These are phyloP conservation scores for Anaeramoeba flamelloides DNA, from an alignment of 78 protist species.

Conservation along the genomic window DNA sequence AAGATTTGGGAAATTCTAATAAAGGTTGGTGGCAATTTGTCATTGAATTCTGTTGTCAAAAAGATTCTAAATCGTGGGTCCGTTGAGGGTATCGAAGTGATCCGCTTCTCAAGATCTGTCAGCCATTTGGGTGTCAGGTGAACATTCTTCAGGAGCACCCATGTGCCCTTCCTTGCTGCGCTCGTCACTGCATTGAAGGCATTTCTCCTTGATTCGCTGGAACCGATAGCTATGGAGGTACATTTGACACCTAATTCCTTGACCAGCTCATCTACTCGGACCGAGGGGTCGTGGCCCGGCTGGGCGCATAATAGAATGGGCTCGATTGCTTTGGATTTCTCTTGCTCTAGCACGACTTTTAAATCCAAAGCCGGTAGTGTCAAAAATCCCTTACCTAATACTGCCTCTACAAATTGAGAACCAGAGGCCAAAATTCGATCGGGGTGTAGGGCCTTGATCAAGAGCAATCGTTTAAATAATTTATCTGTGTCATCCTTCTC, in stretches of 20 bases:
- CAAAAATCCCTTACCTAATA: not conserved
- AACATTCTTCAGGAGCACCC: constrained; percentile 63
- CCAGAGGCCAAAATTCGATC: not conserved
- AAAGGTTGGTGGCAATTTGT: constrained; percentile 33
- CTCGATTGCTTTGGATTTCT: not conserved
- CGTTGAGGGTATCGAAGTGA: constrained; percentile 1
- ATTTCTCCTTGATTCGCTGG: not conserved
- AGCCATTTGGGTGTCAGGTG: constrained; percentile 64
- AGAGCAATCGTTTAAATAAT: constrained; percentile 23
- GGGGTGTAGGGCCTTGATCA: constrained; percentile 45
- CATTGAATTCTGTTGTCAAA: constrained; percentile 57
- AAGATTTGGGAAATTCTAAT: constrained; percentile 34
- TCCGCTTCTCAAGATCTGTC: constrained; percentile 34
- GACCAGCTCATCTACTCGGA: constrained; percentile 37
- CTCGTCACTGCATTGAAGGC: constrained; percentile 27
- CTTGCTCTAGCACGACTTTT: not conserved
- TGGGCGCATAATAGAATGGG: constrained; percentile 41
- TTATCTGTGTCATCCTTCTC: too few species aligned
- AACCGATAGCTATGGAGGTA: not conserved
- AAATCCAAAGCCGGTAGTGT: not conserved
- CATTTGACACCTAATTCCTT: not conserved
- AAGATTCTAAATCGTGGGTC: constrained; percentile 52
- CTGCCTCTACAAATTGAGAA: not conserved
- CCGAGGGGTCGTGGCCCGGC: constrained; percentile 60
- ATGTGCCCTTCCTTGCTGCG: constrained; percentile 31